Percentiles rank a stretch among this genome's conserved stretches.
phyloP scores from a whole-genome alignment of 352 stramenopile genomes.

The Phytopythium vexans region DNA sequence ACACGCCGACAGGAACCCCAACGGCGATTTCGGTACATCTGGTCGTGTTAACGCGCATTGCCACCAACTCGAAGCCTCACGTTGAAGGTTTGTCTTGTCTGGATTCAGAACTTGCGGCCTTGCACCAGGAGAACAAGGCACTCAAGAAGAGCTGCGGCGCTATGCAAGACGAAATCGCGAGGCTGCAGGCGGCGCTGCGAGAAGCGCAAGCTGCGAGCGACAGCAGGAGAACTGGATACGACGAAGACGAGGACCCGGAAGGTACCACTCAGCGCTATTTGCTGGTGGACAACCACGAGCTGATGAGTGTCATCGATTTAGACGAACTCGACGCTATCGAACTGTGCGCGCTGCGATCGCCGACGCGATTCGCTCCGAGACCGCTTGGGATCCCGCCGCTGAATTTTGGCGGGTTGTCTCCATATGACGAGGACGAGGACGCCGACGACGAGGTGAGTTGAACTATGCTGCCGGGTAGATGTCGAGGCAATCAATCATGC shows the following conservation, averaged over 20 bases:
- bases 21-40: conserved; percentile 19
- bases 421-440: conserved; percentile 38
- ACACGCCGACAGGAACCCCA: neutral
- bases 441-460: conserved; percentile 24
- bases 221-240: conserved; percentile 1
- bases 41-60: neutral
- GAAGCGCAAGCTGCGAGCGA: conserved; percentile 2
- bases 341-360: conserved; percentile 14
- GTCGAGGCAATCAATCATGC: no score
- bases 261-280: no score
- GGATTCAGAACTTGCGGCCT: conserved; percentile 32
- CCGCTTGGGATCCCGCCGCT: conserved; percentile 39
- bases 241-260: neutral
- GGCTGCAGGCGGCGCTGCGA: conserved; percentile 33
- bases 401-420: conserved; percentile 42
- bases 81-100: neutral
- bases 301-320: conserved; percentile 2
- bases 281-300: no score
- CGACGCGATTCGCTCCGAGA: conserved; percentile 5
- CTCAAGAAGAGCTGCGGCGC: conserved; percentile 45
- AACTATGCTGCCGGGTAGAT: neutral
- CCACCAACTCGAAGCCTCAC: neutral
- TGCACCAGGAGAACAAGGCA: conserved; percentile 52
- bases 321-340: conserved; percentile 30
- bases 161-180: conserved; percentile 52